Base-by-base conservation (phyloP, 345 rosid genomes). In the Gossypium herbaceum region DNA sequence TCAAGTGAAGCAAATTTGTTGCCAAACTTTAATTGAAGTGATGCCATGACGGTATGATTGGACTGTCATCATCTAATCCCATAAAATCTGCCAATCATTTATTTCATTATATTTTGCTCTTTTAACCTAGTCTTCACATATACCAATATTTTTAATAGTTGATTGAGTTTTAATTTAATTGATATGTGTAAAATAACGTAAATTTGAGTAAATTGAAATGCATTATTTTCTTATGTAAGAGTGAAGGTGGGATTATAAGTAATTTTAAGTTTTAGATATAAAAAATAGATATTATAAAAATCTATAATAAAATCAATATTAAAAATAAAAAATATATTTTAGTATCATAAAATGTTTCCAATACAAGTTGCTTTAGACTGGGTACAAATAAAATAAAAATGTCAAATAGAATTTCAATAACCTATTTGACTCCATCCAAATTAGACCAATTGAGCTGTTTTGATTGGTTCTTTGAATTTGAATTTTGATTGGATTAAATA, bases 121-220 rank as follows among this genome's bases (percentile, higher is more conserved):
- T 48, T 11, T 48, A 15, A 48, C 3, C 4, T 48, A 48, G 0
- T 48, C 51, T 20, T 20, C 20, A 10, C 2, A 4, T 27, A 29
- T 29, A 29, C 0, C 3, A 27, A 27, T 27, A 27, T 27, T 27
- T 2, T 24, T 24, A 1, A 1, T 1, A 0, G 2, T 27, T 2
- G 0, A 0, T 27, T 27, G 3, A 0, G 0, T 3, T 0, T 29
- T 29, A 29, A 29, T 4, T 29, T 4, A 0, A 4, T 34, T 34
- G 3, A 0, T 4, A 34, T 34, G 5, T 0, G 0, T 29, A 29
- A 0, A 0, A 29, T 0, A 0, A 29, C 4, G 0, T 29, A 0
- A 3, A 3, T 29, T 3, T 0, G 34, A 3, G 5, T 3, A 0
- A 0, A 0, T 3, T 3, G 0, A 29, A 29, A 0, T 0, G 0